phyloP scores from a whole-genome alignment of 345 rosid species.

The Syzygium oleosum region DNA sequence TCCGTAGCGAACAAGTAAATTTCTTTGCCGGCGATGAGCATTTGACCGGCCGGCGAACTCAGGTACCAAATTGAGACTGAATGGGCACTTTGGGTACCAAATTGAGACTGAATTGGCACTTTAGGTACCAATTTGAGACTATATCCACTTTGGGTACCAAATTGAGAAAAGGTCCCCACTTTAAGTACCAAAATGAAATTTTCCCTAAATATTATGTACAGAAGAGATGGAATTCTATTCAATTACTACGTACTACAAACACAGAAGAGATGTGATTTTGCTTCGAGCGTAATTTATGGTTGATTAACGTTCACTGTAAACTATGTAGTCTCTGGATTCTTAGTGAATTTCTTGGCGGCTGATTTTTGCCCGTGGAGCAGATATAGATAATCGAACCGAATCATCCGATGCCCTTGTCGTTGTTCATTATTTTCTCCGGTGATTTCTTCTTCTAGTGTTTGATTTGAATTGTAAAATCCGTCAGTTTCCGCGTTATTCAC shows the following conservation, averaged over 20 bases:
- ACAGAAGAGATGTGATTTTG: not conserved
- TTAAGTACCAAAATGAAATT: too few species aligned
- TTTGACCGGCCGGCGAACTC: too few species aligned
- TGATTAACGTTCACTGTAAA: not conserved
- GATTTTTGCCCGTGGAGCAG: fast-evolving
- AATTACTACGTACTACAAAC: not conserved
- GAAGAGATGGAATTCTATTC: not conserved
- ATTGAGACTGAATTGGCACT: too few species aligned
- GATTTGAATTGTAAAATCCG: not conserved
- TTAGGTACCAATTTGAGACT: too few species aligned
- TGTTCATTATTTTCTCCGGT: not conserved
- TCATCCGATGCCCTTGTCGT: fast-evolving
- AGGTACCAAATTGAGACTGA: too few species aligned
- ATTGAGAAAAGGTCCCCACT: too few species aligned
- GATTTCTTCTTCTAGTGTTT: not conserved
- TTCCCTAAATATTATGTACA: not conserved
- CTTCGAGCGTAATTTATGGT: not conserved
- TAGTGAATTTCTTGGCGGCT: not conserved
- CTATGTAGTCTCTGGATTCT: not conserved
- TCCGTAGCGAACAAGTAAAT: too few species aligned
- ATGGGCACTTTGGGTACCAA: too few species aligned
- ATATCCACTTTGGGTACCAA: too few species aligned
- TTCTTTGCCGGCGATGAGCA: too few species aligned
- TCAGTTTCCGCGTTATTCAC: not conserved
- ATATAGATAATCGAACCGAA: fast-evolving